Evolutionary conservation across 2,329 filamentous ascomycete species (phyloP).

Genomic region (Epichloe baconii): DNA sequence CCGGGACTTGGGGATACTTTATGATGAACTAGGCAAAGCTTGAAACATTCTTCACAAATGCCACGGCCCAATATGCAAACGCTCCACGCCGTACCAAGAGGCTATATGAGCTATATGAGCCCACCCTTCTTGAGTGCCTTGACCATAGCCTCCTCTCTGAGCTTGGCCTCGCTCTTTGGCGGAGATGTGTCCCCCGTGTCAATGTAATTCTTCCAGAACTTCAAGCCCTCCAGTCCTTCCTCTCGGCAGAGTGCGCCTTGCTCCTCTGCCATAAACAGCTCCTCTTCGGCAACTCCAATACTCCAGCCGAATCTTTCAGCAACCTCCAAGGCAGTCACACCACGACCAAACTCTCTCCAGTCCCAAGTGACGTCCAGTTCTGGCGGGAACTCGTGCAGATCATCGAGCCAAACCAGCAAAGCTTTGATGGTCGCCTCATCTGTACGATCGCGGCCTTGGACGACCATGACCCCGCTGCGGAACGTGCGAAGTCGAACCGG

Average conservation of each 20-base stretch:
- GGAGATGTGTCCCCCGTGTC: slow-evolving; percentile 26
- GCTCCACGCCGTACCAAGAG: neutral
- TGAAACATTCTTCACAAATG: neutral
- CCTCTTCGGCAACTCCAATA: slow-evolving; percentile 86
- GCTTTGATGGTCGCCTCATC: slow-evolving; percentile 79
- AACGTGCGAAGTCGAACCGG: slow-evolving; percentile 81
- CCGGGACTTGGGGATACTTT: too few species aligned
- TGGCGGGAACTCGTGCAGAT: slow-evolving; percentile 54
- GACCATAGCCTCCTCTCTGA: slow-evolving; percentile 28
- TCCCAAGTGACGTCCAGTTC: slow-evolving; percentile 59
- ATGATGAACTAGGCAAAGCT: too few species aligned
- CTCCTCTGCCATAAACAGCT: slow-evolving; percentile 95
- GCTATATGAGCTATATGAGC: slow-evolving; percentile 14
- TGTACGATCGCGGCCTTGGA: slow-evolving; percentile 75
- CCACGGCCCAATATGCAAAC: neutral
- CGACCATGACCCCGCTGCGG: slow-evolving; percentile 86
- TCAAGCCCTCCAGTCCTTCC: slow-evolving; percentile 78
- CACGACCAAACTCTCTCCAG: slow-evolving; percentile 64
- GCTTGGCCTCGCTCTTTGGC: slow-evolving; percentile 14
- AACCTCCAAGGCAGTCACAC: slow-evolving; percentile 78
- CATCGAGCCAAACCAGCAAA: slow-evolving; percentile 63
- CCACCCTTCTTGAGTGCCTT: slow-evolving; percentile 31
- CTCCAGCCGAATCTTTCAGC: slow-evolving; percentile 94
- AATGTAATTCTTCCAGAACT: slow-evolving; percentile 81
- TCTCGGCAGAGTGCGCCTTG: slow-evolving; percentile 77